phyloP scores from a whole-genome alignment of 2,329 filamentous ascomycete species.

The Aspergillus hortae region DNA sequence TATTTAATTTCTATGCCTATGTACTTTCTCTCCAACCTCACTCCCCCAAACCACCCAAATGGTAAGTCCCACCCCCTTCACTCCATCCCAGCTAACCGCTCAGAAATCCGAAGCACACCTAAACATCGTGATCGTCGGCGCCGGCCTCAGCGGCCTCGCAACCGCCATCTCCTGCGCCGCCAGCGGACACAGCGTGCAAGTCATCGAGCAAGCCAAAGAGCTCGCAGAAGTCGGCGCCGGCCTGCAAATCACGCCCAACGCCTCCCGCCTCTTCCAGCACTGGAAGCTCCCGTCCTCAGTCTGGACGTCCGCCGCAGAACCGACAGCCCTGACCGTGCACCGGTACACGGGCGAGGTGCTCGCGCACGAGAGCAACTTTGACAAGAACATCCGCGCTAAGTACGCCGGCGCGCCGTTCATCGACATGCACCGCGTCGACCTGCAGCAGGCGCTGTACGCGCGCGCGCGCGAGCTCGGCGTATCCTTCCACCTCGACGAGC shows the following conservation, averaged over 20 bases:
- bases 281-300: conserved; percentile 25
- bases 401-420: conserved; percentile 57
- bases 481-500: conserved; percentile 46
- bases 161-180: conserved; percentile 26
- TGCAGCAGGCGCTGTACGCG: conserved; percentile 53
- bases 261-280: conserved; percentile 27
- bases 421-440: conserved; percentile 60
- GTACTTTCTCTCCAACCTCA: no score
- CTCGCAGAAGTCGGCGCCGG: conserved; percentile 58
- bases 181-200: conserved; percentile 23
- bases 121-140: conserved; percentile 27
- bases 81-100: background rate
- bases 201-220: conserved; percentile 29
- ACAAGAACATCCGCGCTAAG: conserved; percentile 50
- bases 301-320: conserved; percentile 29
- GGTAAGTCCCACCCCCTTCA: background rate
- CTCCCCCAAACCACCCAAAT: background rate
- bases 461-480: conserved; percentile 54
- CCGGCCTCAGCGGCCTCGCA: conserved; percentile 29
- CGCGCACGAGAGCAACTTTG: conserved; percentile 51
- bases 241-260: conserved; percentile 51
- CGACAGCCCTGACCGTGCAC: conserved; percentile 31
- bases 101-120: conserved; percentile 15
- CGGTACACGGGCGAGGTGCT: conserved; percentile 30
- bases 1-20: background rate